Evolutionary conservation across 768 basidiomycete species (phyloP).

Genomic region (Hericium alpestre): DNA sequence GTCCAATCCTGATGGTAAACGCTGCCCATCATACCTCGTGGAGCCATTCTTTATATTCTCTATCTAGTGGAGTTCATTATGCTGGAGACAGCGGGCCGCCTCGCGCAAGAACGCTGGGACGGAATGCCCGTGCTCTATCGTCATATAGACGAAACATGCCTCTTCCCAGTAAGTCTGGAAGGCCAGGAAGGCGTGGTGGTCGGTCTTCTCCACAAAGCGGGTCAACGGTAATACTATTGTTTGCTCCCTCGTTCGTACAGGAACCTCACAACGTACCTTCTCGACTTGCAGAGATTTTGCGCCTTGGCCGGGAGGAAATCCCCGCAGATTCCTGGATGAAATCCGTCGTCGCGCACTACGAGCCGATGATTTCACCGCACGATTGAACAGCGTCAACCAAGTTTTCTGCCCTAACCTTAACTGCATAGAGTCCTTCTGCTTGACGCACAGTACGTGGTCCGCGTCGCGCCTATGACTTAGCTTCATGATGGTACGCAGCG

Average conservation of each 20-base stretch:
- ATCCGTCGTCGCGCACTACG: not conserved
- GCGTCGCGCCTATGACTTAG: not conserved
- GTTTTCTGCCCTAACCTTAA: not conserved
- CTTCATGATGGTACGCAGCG: too few relatives aligned
- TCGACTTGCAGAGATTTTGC: not conserved
- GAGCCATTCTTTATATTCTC: not conserved
- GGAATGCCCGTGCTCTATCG: not conserved
- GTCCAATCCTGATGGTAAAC: not conserved
- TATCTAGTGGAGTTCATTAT: not conserved
- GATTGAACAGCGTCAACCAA: not conserved
- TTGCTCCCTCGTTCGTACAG: not conserved
- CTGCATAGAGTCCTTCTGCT: not conserved
- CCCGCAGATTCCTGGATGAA: not conserved
- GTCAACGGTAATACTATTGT: not conserved
- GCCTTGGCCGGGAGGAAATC: not conserved
- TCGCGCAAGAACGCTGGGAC: not conserved
- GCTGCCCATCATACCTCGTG: not conserved
- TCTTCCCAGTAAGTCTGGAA: not conserved
- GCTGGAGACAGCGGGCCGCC: not conserved
- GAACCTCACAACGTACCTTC: not conserved
- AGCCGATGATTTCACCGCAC: not conserved
- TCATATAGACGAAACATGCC: not conserved
- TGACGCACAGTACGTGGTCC: not conserved
- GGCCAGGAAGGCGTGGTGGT: not conserved
- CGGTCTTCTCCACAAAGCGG: not conserved